phyloP scores from a whole-genome alignment of 2,329 filamentous ascomycete genomes.

The Hypoxylon sp. region DNA sequence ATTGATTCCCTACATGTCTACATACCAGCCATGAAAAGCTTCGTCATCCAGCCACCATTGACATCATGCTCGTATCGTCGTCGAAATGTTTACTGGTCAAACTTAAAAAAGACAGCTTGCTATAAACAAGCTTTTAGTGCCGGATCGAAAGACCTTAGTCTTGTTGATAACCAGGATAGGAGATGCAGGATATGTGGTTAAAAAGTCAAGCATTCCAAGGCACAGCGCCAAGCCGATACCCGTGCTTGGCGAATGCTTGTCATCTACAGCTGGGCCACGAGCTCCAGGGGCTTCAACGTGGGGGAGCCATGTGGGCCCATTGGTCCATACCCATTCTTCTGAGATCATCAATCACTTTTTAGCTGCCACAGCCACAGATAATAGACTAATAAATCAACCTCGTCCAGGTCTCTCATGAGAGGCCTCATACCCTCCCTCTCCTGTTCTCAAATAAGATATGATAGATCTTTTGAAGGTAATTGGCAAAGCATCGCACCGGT shows the following conservation, averaged over 20 bases:
- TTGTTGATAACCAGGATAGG: no score
- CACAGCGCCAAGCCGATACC: slow-evolving; percentile 38
- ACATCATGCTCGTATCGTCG: slow-evolving; percentile 23
- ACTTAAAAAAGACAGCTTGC: no score
- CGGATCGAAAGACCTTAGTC: slow-evolving; percentile 14
- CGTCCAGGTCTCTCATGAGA: no score
- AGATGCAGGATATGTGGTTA: no score
- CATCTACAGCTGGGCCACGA: slow-evolving; percentile 21
- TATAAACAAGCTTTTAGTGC: slow-evolving; percentile 14
- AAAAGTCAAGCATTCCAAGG: slow-evolving; percentile 27
- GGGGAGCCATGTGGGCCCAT: slow-evolving; percentile 13
- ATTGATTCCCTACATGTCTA: neutral
- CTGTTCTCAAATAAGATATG: neutral
- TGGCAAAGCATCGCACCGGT: slow-evolving; percentile 1
- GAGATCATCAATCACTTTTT: slow-evolving; percentile 11
- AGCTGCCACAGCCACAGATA: neutral
- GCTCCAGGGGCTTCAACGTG: slow-evolving; percentile 21
- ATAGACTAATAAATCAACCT: no score
- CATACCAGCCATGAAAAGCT: slow-evolving; percentile 4
- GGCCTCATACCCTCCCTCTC: neutral
- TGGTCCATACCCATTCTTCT: neutral
- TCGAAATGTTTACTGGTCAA: neutral
- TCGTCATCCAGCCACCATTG: slow-evolving; percentile 21
- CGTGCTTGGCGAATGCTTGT: slow-evolving; percentile 43
- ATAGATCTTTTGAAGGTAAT: neutral